Conservation (phyloP, 768 basidiomycete species). For the Mycena rosella region DNA sequence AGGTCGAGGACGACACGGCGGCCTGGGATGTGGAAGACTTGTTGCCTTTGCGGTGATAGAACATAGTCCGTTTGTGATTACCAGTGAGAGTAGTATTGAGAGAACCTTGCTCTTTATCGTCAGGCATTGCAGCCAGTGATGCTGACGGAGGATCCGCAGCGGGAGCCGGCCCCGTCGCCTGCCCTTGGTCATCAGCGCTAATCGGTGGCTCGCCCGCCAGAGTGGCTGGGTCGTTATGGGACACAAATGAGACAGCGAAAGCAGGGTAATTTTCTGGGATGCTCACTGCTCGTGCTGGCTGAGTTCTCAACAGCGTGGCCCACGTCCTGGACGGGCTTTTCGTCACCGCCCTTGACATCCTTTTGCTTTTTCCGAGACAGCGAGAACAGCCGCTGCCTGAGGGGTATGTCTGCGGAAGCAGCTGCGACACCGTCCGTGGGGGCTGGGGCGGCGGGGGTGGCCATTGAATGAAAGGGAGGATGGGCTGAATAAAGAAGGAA, state of each 20-base stretch:
- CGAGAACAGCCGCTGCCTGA: constrained; percentile 37
- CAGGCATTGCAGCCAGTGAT: constrained; percentile 36
- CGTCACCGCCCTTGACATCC: constrained; percentile 31
- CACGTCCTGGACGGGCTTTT: constrained; percentile 32
- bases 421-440: constrained; percentile 18
- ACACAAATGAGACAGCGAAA: constrained; percentile 6
- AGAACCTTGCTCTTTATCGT: constrained; percentile 57
- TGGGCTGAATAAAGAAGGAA: constrained; percentile 13
- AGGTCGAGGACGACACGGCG: constrained; percentile 48
- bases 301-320: constrained; percentile 41
- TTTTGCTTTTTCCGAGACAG: constrained; percentile 38
- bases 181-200: constrained; percentile 39
- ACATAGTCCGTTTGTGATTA: constrained; percentile 52
- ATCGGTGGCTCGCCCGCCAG: constrained; percentile 36
- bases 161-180: constrained; percentile 37
- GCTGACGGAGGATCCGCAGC: constrained; percentile 32
- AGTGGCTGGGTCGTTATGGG: constrained; percentile 36
- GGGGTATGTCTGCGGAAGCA: constrained; percentile 20
- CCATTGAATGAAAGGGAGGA: constrained; percentile 7
- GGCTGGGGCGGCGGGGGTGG: constrained; percentile 21
- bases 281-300: constrained; percentile 45
- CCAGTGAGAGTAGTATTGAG: constrained; percentile 54
- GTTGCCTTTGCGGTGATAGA: constrained; percentile 56
- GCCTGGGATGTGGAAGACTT: constrained; percentile 52
- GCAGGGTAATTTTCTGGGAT: constrained; percentile 9